phyloP scores from a whole-genome alignment of 2,329 filamentous ascomycete species.

The Fusarium pininemorale region DNA sequence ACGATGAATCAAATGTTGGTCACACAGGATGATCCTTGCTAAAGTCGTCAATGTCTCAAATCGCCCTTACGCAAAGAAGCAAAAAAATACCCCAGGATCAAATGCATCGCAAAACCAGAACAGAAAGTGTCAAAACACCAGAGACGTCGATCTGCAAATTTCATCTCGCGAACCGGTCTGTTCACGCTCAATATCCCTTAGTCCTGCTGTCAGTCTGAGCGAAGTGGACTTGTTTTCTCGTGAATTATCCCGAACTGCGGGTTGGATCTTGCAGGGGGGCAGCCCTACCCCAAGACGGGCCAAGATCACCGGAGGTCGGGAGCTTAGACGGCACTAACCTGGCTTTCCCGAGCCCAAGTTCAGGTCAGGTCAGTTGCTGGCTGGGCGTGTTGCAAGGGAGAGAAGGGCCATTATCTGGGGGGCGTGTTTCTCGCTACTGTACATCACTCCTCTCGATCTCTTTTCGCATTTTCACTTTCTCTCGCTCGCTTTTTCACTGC shows the following conservation, averaged over 20 bases:
- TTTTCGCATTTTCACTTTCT: not conserved
- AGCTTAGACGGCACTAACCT: not conserved
- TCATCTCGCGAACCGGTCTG: not conserved
- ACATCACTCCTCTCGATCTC: not conserved
- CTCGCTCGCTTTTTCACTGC: not conserved
- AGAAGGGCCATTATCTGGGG: not conserved
- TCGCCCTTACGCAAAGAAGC: slow-evolving; percentile 23
- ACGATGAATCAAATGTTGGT: not conserved
- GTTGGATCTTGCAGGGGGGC: slow-evolving; percentile 17
- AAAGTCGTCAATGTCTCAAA: not conserved
- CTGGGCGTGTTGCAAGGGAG: slow-evolving; percentile 8
- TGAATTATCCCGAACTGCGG: slow-evolving; percentile 17
- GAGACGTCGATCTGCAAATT: slow-evolving; percentile 16
- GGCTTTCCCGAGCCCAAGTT: slow-evolving; percentile 17
- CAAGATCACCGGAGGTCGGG: slow-evolving; percentile 32
- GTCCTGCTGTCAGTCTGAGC: slow-evolving; percentile 14
- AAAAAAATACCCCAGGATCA: not conserved
- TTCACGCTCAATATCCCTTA: not conserved
- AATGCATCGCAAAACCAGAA: not conserved
- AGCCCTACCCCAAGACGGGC: slow-evolving; percentile 12
- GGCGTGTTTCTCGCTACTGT: not conserved
- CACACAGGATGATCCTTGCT: slow-evolving; percentile 18
- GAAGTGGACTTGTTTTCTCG: not conserved
- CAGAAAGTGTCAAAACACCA: not conserved
- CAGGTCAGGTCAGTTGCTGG: not conserved